A percentile compares a stretch with the other conserved stretches of the same genome.
These are phyloP conservation scores for Hypoxylon sp. DNA, from an alignment of 2,329 filamentous ascomycete genomes.

Conservation along the genomic window DNA sequence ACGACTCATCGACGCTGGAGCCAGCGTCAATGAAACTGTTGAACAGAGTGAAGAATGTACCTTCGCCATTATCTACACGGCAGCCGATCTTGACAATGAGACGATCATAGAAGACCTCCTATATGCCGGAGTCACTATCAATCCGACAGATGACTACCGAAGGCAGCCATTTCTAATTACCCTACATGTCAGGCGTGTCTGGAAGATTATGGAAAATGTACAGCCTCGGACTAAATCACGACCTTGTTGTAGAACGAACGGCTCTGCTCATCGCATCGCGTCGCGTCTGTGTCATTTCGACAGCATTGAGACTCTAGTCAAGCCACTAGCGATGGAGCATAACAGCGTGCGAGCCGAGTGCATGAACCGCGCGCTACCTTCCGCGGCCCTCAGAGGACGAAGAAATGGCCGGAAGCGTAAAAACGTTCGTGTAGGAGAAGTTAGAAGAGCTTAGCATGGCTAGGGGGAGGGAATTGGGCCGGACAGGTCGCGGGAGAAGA, in stretches of 20 bases:
- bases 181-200: background rate
- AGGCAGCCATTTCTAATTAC: background rate
- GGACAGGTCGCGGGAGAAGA: background rate
- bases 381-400: background rate
- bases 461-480: background rate
- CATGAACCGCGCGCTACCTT: too few relatives aligned
- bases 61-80: too few relatives aligned
- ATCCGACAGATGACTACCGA: background rate
- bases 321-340: too few relatives aligned
- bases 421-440: background rate
- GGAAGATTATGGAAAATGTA: too few relatives aligned
- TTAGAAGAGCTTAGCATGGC: background rate
- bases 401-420: background rate
- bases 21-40: background rate
- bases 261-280: too few relatives aligned
- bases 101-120: background rate
- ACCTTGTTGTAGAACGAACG: too few relatives aligned
- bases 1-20: background rate
- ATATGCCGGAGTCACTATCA: background rate
- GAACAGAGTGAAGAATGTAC: too few relatives aligned
- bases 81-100: background rate
- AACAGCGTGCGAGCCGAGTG: too few relatives aligned
- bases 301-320: too few relatives aligned
- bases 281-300: too few relatives aligned
- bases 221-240: too few relatives aligned